These are phyloP conservation scores for Stagonosporopsis vannaccii DNA, from an alignment of 2,329 filamentous ascomycete genomes.

Conservation along the genomic window DNA sequence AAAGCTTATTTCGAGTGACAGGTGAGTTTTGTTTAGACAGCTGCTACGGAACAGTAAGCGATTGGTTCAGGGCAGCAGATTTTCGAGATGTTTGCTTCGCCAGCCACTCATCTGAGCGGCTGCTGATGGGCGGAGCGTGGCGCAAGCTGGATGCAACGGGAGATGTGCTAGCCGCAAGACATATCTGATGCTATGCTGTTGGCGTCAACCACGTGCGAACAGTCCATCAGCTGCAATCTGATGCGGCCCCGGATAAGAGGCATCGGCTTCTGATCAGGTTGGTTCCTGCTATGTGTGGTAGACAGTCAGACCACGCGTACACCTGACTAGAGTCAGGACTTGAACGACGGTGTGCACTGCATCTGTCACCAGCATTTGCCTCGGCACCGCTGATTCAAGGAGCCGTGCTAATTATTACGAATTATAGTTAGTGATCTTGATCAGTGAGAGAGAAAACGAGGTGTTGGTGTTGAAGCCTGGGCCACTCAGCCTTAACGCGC, in stretches of 20 bases:
- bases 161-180: conserved; percentile 16
- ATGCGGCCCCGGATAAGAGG: neutral
- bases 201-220: neutral
- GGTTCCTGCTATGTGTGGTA: neutral
- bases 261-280: neutral
- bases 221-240: neutral
- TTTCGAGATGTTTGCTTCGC: conserved; percentile 6
- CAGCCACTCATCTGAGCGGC: conserved; percentile 22
- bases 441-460: conserved; percentile 4
- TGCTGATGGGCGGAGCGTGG: conserved; percentile 19
- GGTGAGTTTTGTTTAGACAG: conserved; percentile 22
- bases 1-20: conserved; percentile 22
- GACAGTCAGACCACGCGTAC: neutral
- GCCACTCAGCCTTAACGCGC: conserved; percentile 22
- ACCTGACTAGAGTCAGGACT: neutral
- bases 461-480: conserved; percentile 16
- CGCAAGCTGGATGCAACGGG: conserved; percentile 15
- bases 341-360: neutral
- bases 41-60: conserved; percentile 17
- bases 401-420: neutral
- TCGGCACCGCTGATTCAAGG: neutral
- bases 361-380: neutral
- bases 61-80: conserved; percentile 17
- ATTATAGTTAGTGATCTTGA: conserved; percentile 12
- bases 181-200: neutral